Percentiles rank a stretch among this genome's conserved stretches.
Conservation (phyloP, 306 rosid species). For the Vicia faba region DNA sequence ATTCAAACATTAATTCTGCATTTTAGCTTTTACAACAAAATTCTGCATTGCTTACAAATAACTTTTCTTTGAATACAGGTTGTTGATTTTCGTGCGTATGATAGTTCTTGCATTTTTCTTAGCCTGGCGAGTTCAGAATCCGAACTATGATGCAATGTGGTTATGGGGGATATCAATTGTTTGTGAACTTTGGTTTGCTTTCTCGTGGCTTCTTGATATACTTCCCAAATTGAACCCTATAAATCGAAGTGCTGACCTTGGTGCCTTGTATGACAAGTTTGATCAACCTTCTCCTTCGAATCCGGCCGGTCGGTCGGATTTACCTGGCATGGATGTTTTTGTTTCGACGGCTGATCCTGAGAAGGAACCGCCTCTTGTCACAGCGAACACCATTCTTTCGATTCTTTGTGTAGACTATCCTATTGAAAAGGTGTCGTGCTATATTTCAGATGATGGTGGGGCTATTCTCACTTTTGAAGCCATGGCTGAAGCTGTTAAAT, state of each 20-base stretch:
- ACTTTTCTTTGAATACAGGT: slow-evolving; percentile 47
- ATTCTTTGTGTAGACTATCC: slow-evolving; percentile 72
- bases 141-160: slow-evolving; percentile 82
- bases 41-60: not conserved
- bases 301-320: slow-evolving; percentile 72
- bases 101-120: slow-evolving; percentile 48
- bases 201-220: slow-evolving; percentile 76
- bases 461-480: slow-evolving; percentile 87
- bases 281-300: slow-evolving; percentile 54
- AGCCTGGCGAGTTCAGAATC: slow-evolving; percentile 65
- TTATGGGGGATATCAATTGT: slow-evolving; percentile 81
- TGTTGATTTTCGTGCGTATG: slow-evolving; percentile 58
- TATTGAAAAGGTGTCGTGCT: slow-evolving; percentile 63
- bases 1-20: not conserved
- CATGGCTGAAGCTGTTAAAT: slow-evolving; percentile 82
- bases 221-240: slow-evolving; percentile 84
- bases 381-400: slow-evolving; percentile 85
- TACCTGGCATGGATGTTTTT: slow-evolving; percentile 72
- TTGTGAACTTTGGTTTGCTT: slow-evolving; percentile 85
- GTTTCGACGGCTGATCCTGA: slow-evolving; percentile 85
- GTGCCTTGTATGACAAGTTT: slow-evolving; percentile 71
- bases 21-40: not conserved
- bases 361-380: slow-evolving; percentile 85
- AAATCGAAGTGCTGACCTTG: slow-evolving; percentile 73
- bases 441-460: slow-evolving; percentile 93